Conservation (phyloP, 345 rosid species). For the Brassica rapa region DNA sequence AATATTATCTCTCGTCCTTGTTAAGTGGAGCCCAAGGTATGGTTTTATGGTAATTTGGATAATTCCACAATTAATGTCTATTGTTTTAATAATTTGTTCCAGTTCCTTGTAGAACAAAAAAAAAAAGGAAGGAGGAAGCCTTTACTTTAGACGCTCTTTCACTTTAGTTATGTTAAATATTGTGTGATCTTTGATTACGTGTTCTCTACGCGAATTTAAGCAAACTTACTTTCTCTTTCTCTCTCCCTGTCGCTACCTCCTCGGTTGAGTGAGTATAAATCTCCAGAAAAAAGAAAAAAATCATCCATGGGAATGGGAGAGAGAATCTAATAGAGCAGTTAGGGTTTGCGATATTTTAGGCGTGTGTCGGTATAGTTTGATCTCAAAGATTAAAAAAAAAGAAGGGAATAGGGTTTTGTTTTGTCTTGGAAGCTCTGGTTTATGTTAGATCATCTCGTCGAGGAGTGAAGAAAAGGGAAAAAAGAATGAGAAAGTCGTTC, state of each 20-base stretch:
- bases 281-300: neutral
- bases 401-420: conserved; percentile 23
- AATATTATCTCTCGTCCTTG: conserved; percentile 21
- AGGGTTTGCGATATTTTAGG: conserved; percentile 16
- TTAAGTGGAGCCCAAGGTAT: conserved; percentile 30
- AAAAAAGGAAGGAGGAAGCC: too few relatives aligned
- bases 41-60: conserved; percentile 32
- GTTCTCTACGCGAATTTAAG: conserved; percentile 67
- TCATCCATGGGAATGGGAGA: conserved; percentile 33
- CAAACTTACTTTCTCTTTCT: conserved; percentile 15
- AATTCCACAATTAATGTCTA: neutral
- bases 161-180: neutral
- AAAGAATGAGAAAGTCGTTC: conserved; percentile 80
- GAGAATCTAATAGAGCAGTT: conserved; percentile 23
- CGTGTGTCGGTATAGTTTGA: conserved; percentile 19
- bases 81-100: neutral
- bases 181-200: conserved; percentile 53
- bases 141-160: conserved; percentile 13
- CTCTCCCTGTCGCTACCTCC: conserved; percentile 14
- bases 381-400: neutral
- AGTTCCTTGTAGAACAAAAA: conserved; percentile 31
- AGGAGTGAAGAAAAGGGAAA: neutral
- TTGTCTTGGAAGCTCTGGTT: conserved; percentile 12
- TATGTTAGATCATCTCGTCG: conserved; percentile 2
- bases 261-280: conserved; percentile 15